A percentile compares a stretch with the other conserved stretches of the same genome.
These are phyloP conservation scores for Leccinum discolor DNA, from an alignment of 1,284 basidiomycete genomes.

Conservation along the genomic window DNA sequence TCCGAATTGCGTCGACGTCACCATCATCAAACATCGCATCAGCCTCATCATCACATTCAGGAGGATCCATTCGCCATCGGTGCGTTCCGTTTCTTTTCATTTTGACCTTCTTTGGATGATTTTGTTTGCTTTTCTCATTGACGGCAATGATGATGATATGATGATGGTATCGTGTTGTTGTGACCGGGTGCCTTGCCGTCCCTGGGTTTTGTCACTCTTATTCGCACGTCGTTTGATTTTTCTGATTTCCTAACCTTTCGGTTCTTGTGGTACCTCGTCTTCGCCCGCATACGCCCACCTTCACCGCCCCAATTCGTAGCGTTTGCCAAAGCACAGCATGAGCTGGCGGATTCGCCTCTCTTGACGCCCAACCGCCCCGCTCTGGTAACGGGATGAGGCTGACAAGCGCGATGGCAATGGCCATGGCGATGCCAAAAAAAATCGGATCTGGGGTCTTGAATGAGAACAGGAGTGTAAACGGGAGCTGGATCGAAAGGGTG, in stretches of 20 bases:
- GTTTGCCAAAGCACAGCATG: constrained; percentile 17
- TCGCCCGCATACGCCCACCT: not conserved
- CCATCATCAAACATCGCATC: constrained; percentile 2
- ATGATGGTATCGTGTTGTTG: not conserved
- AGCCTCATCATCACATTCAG: not conserved
- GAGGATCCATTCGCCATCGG: constrained; percentile 23
- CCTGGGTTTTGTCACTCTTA: not conserved
- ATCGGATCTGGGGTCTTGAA: not conserved
- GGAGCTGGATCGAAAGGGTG: not conserved
- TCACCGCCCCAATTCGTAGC: not conserved
- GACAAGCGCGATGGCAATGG: not conserved
- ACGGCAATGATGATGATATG: not conserved
- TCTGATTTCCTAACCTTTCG: not conserved
- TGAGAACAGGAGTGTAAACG: not conserved
- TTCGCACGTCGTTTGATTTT: not conserved
- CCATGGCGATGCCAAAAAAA: not conserved
- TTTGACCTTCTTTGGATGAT: not conserved
- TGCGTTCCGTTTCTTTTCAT: constrained; percentile 6
- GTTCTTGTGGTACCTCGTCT: not conserved
- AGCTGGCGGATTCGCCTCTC: constrained; percentile 9
- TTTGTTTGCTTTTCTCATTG: not conserved
- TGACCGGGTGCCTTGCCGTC: not conserved
- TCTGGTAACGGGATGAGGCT: not conserved
- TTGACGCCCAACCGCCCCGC: constrained; percentile 3
- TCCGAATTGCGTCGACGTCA: constrained; percentile 17